Evolutionary conservation across 2,329 filamentous ascomycete species (phyloP).

Genomic region (Sclerotinia sclerotiorum): DNA sequence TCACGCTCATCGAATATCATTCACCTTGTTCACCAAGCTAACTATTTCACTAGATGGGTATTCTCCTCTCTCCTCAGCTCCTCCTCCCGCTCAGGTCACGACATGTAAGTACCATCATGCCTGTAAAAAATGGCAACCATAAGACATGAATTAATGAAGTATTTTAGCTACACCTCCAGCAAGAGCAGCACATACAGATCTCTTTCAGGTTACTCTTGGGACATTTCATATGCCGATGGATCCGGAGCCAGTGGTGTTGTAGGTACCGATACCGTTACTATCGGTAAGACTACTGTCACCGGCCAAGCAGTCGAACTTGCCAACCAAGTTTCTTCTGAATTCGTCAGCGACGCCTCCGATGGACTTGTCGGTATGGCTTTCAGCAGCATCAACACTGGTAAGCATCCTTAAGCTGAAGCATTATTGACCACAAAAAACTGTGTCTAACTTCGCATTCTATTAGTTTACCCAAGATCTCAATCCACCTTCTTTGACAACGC

Average conservation of each 20-base stretch:
- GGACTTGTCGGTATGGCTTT: slow-evolving; percentile 62
- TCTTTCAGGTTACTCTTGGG: slow-evolving; percentile 36
- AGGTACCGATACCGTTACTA: slow-evolving; percentile 40
- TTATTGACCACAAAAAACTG: neutral
- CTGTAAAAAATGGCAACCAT: neutral
- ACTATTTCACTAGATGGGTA: slow-evolving; percentile 32
- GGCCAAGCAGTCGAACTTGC: slow-evolving; percentile 40
- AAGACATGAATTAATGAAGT: slow-evolving; percentile 22
- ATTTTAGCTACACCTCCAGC: slow-evolving; percentile 33
- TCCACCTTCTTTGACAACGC: slow-evolving; percentile 41
- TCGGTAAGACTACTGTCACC: slow-evolving; percentile 39
- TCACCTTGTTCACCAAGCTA: neutral
- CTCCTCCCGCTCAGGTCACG: slow-evolving; percentile 19
- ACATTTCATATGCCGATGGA: slow-evolving; percentile 42
- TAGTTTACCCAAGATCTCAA: slow-evolving; percentile 34
- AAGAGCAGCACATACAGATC: slow-evolving; percentile 34
- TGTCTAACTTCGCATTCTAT: neutral
- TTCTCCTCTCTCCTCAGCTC: slow-evolving; percentile 36
- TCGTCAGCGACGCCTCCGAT: slow-evolving; percentile 44
- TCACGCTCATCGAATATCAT: neutral
- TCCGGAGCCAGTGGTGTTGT: slow-evolving; percentile 40
- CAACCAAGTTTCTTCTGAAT: slow-evolving; percentile 36
- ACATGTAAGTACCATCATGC: slow-evolving; percentile 5
- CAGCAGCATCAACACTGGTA: slow-evolving; percentile 39
- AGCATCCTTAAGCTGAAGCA: neutral